These are phyloP conservation scores for Hypsizygus ulmarius DNA, from an alignment of 1,284 basidiomycete species.

Conservation along the genomic window DNA sequence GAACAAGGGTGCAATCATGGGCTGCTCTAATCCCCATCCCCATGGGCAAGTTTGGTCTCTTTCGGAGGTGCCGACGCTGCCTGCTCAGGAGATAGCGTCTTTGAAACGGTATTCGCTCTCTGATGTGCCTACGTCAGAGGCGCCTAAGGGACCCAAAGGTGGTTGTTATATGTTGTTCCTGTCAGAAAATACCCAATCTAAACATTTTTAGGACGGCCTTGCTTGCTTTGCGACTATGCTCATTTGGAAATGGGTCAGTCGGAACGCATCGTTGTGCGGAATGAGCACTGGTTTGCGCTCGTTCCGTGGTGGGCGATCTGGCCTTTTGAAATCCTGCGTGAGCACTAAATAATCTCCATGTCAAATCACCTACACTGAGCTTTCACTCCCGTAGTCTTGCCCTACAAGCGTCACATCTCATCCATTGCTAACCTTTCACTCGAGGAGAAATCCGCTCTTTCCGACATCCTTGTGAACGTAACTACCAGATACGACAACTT, in stretches of 20 bases:
- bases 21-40: slow-evolving; percentile 94
- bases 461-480: slow-evolving; percentile 61
- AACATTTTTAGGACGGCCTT: slow-evolving; percentile 44
- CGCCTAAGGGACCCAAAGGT: slow-evolving; percentile 58
- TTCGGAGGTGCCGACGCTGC: slow-evolving; percentile 71
- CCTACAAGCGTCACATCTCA: slow-evolving; percentile 75
- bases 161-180: slow-evolving; percentile 9
- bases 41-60: slow-evolving; percentile 93
- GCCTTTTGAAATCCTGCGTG: slow-evolving; percentile 88
- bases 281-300: slow-evolving; percentile 81
- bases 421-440: slow-evolving; percentile 61
- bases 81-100: slow-evolving; percentile 62
- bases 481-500: slow-evolving; percentile 85
- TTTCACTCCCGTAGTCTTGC: slow-evolving; percentile 55
- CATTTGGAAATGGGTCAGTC: slow-evolving; percentile 61
- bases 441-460: slow-evolving; percentile 63
- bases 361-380: background rate
- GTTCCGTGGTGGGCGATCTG: slow-evolving; percentile 98
- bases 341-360: slow-evolving; percentile 17
- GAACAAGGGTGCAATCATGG: slow-evolving; percentile 97
- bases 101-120: slow-evolving; percentile 55
- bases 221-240: slow-evolving; percentile 85
- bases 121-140: slow-evolving; percentile 36
- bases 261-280: slow-evolving; percentile 71
- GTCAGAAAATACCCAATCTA: background rate